Base-by-base conservation (phyloP, 768 basidiomycete genomes). In the Hericium coralloides region DNA sequence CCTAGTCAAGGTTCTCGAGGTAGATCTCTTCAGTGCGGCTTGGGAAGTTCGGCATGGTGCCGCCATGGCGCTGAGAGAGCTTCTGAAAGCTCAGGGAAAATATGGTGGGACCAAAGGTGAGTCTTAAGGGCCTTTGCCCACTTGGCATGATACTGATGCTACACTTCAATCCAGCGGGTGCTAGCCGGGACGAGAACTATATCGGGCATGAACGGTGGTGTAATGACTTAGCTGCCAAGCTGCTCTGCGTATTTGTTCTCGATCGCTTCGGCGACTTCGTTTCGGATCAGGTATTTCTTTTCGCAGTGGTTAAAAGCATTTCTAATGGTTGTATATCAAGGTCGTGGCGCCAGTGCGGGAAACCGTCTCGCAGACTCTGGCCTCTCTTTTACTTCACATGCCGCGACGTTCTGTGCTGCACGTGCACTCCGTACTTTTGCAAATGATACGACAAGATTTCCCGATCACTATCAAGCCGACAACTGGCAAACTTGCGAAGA, bases 261-360 rank as follows among this genome's bases (percentile, higher is more conserved):
- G 97, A 99, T 68, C 85, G 97, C n/a, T 99, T 99, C 64, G 93
- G 95, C 2, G 97, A 99, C 71, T 99, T 95, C 67, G 85, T 97
- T 38, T 90, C 93, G 0, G 97, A 99, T 67, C 94, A 95, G 74
- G 79, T 79, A 43, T 38, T 72, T 61, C 15, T 23, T 45, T 37
- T 22, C 12, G 72, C 60, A 31, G 31, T 45, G 20, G 20, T 23
- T 31, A 6, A 31, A 31, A 31, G 10, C 31, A 31, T 31, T 1
- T 31, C 31, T 31, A 31, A 31, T 31, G 31, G 7, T 18, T 22
- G 25, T 36, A n/a, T 37, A 17, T 22, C 15, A 48, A 82, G 78
- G 94, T 98, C 43, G 83, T 98, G 12, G 97, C 97, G 12, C 97
- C 97, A 43, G 95, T 99, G 8, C 83, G 97, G 56, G 97, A 99